phyloP scores from a whole-genome alignment of 2,329 filamentous ascomycete species.

The Colletotrichum euphorbiae region DNA sequence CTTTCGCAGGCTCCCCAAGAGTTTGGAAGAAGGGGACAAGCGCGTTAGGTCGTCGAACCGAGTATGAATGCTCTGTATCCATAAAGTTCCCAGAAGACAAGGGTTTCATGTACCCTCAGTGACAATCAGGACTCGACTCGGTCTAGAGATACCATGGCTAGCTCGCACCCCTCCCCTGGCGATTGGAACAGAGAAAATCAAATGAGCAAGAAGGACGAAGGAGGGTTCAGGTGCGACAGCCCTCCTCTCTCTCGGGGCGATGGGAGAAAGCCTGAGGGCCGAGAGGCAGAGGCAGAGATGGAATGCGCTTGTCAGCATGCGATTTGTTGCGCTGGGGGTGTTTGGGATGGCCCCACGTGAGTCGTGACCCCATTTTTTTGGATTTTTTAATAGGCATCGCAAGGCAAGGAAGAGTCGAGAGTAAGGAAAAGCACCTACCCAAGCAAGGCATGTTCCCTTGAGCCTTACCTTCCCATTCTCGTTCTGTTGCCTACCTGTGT shows the following conservation, averaged over 20 bases:
- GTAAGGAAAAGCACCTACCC: not conserved
- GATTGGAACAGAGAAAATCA: conserved; percentile 11
- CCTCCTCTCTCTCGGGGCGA: not conserved
- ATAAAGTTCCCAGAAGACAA: not conserved
- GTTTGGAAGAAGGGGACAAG: not conserved
- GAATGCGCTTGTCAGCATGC: conserved; percentile 16
- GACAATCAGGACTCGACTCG: not conserved
- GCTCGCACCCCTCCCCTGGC: conserved; percentile 19
- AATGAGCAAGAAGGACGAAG: not conserved
- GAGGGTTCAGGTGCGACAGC: not conserved
- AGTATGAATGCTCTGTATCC: not conserved
- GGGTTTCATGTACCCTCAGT: conserved; percentile 16
- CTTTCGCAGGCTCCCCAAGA: too few relatives aligned
- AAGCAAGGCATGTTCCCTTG: not conserved
- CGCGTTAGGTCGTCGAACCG: conserved; percentile 1
- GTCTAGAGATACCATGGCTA: conserved; percentile 13
- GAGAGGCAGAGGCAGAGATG: not conserved
- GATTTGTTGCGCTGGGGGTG: conserved; percentile 24
- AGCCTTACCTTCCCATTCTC: not conserved
- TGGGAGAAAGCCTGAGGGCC: conserved; percentile 6
- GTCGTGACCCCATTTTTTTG: conserved; percentile 35
- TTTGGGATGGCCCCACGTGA: conserved; percentile 34
- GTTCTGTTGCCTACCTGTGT: not conserved
- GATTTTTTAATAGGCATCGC: conserved; percentile 11
- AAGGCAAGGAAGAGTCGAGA: conserved; percentile 12